Conservation (phyloP, 495 filamentous ascomycete genomes). For the Cercophora newfieldiana region DNA sequence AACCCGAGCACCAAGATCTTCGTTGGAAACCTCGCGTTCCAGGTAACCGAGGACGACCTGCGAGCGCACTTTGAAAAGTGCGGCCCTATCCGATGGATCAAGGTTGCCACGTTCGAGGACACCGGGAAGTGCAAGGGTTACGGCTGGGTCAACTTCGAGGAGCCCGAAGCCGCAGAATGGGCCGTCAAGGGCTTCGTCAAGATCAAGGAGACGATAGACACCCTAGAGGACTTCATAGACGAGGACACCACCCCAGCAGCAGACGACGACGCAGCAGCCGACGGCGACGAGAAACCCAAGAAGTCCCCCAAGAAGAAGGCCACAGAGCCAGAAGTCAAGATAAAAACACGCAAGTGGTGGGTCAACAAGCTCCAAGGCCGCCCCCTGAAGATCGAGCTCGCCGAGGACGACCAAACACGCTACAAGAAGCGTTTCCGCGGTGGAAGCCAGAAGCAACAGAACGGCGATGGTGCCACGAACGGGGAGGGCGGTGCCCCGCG, state of each 20-base stretch:
- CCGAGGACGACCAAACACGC: conserved; percentile 79
- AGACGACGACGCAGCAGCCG: conserved; percentile 16
- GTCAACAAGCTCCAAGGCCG: conserved; percentile 78
- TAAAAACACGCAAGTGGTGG: conserved; percentile 70
- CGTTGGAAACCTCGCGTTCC: conserved; percentile 87
- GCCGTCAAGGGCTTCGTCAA: conserved; percentile 81
- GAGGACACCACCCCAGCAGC: conserved; percentile 46
- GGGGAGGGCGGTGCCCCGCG: conserved; percentile 8
- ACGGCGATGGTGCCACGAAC: conserved; percentile 6
- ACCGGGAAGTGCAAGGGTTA: conserved; percentile 97
- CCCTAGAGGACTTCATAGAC: conserved; percentile 59
- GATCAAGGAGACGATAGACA: conserved; percentile 55
- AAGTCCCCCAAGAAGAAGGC: conserved; percentile 18
- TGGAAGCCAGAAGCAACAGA: conserved; percentile 51
- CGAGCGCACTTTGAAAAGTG: conserved; percentile 78
- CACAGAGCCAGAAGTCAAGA: conserved; percentile 27
- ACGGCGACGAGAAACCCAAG: conserved; percentile 11
- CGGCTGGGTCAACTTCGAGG: conserved; percentile 89
- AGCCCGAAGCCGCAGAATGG: conserved; percentile 67
- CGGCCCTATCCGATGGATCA: conserved; percentile 73
- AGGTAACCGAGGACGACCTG: conserved; percentile 77
- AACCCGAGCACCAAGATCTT: conserved; percentile 76
- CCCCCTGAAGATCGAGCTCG: conserved; percentile 83
- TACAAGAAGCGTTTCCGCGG: conserved; percentile 89
- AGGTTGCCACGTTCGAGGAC: conserved; percentile 94